A percentile compares a stretch with the other conserved stretches of the same genome.
Evolutionary conservation across 352 stramenopile species (phyloP).

Genomic region (Phytophthora fragariae): DNA sequence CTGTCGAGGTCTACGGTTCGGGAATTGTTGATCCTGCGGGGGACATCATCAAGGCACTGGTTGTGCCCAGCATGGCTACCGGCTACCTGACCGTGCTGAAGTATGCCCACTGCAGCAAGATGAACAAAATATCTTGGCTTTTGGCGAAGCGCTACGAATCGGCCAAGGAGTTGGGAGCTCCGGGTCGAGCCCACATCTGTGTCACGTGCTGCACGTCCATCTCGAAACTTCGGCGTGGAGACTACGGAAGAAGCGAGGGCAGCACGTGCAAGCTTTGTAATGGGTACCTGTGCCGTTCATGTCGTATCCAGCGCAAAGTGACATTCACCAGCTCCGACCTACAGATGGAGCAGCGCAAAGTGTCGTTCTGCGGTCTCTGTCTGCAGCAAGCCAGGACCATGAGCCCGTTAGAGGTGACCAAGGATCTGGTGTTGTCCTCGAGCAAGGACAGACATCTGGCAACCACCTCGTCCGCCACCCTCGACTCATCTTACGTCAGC

Average conservation of each 20-base stretch:
- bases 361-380: slow-evolving; percentile 38
- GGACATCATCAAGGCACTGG: slow-evolving; percentile 39
- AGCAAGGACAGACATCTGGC: slow-evolving; percentile 4
- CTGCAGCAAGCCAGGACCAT: slow-evolving; percentile 33
- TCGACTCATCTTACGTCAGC: slow-evolving; percentile 23
- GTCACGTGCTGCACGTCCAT: slow-evolving; percentile 33
- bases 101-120: slow-evolving; percentile 46
- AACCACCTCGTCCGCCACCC: neutral
- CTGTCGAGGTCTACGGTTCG: slow-evolving; percentile 52
- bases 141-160: slow-evolving; percentile 29
- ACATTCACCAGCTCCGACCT: slow-evolving; percentile 21
- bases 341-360: slow-evolving; percentile 36
- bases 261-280: slow-evolving; percentile 45
- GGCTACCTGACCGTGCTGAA: slow-evolving; percentile 28
- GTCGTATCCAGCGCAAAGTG: slow-evolving; percentile 47
- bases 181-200: slow-evolving; percentile 23
- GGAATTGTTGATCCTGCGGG: slow-evolving; percentile 41
- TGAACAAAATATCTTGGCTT: slow-evolving; percentile 40
- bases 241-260: slow-evolving; percentile 26
- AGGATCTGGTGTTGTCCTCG: slow-evolving; percentile 9
- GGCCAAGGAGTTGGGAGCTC: slow-evolving; percentile 25
- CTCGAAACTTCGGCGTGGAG: slow-evolving; percentile 20
- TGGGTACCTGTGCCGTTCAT: slow-evolving; percentile 44
- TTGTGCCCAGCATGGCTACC: slow-evolving; percentile 23
- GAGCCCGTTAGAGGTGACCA: slow-evolving; percentile 25